phyloP scores from a whole-genome alignment of 1,139 yeast species.

The Debaryomyces singareniensis region DNA sequence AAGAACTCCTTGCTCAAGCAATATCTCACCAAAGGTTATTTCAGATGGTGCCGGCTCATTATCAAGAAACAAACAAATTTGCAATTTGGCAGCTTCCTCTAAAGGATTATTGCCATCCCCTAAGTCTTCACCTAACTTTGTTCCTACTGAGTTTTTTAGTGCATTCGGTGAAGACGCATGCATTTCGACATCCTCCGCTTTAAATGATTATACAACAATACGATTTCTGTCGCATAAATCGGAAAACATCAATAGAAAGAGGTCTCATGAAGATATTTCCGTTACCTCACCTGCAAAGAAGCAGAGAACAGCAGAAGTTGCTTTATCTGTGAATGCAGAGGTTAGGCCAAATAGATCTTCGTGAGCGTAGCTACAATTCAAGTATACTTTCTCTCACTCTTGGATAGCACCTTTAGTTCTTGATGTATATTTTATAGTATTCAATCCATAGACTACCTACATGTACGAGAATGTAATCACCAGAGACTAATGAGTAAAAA shows the following conservation, averaged over 20 bases:
- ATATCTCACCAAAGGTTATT: constrained; percentile 8
- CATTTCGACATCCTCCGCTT: neutral
- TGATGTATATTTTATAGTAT: too few species aligned
- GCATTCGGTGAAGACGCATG: constrained; percentile 5
- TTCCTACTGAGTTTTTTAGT: constrained; percentile 2
- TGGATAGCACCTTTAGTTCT: too few species aligned
- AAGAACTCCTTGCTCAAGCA: constrained; percentile 13
- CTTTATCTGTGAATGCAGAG: constrained; percentile 8
- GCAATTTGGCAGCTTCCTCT: constrained; percentile 1
- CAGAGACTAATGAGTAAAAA: too few species aligned
- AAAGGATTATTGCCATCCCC: constrained; percentile 11
- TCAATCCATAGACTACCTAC: too few species aligned
- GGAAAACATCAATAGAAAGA: neutral
- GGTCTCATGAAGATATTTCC: neutral
- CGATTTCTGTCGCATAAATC: neutral
- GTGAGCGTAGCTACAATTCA: too few species aligned
- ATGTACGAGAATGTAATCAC: too few species aligned
- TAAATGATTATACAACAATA: neutral
- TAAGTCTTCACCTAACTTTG: constrained; percentile 6
- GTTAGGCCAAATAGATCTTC: too few species aligned
- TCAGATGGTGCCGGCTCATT: constrained; percentile 4
- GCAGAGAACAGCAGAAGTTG: constrained; percentile 7
- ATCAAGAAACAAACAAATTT: constrained; percentile 1
- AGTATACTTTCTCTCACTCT: too few species aligned
- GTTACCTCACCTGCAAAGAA: neutral